A percentile compares a stretch with the other conserved stretches of the same genome.
phyloP scores from a whole-genome alignment of 2,329 filamentous ascomycete species.

The Sporothrix euskadiensis region DNA sequence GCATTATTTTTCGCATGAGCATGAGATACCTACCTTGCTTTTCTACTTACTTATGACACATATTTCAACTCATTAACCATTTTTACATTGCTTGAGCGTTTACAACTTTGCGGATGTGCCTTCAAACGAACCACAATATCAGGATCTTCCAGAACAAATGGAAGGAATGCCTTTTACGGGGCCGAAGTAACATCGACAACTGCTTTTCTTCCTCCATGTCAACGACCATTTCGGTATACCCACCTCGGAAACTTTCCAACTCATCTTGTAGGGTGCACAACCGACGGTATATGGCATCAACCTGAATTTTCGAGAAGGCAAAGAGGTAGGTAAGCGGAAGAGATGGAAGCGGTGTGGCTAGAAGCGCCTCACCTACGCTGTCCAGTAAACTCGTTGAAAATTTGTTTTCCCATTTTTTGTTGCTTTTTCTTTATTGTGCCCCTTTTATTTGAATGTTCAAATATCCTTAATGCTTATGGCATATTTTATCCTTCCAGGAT shows the following conservation, averaged over 20 bases:
- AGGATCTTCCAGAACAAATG: background rate
- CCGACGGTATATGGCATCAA: background rate
- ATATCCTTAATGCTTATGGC: no score
- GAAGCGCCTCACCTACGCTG: background rate
- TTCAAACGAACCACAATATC: background rate
- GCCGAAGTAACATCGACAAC: background rate
- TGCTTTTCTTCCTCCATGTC: background rate
- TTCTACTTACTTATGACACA: background rate
- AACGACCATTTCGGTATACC: background rate
- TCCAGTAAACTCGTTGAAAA: background rate
- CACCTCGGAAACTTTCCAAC: background rate
- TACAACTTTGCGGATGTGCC: background rate
- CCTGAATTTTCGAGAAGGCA: background rate
- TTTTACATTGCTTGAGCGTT: background rate
- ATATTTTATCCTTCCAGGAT: no score
- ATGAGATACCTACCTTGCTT: conserved; percentile 16
- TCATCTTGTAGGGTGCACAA: no score
- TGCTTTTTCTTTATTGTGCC: no score
- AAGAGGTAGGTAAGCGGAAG: background rate
- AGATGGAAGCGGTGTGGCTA: background rate
- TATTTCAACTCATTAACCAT: background rate
- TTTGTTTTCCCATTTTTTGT: no score
- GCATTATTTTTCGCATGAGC: conserved; percentile 17
- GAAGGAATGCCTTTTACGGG: background rate
- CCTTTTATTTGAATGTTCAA: no score